Conservation (phyloP, 768 basidiomycete species). For the Leucosporidium scottii region DNA sequence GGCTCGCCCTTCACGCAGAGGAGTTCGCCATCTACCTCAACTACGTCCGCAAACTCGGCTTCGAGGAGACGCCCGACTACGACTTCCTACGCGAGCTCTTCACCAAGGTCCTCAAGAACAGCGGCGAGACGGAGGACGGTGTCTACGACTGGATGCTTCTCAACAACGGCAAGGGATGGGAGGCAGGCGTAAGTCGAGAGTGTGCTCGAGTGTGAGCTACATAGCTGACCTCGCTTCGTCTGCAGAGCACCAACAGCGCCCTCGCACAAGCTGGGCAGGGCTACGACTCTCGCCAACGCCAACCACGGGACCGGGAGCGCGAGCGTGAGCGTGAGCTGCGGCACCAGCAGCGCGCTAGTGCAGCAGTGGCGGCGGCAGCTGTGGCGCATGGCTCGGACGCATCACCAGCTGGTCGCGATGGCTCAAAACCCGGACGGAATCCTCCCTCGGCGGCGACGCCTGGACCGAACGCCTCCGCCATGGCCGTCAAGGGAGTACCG, state of each 20-base stretch:
- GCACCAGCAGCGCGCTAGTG: conserved; percentile 34
- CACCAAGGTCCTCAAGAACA: conserved; percentile 84
- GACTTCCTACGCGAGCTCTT: conserved; percentile 95
- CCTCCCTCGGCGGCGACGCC: conserved; percentile 20
- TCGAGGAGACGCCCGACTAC: conserved; percentile 98
- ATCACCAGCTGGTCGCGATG: conserved; percentile 69
- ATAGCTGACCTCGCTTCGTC: background rate
- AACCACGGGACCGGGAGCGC: conserved; percentile 37
- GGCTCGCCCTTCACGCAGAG: conserved; percentile 50
- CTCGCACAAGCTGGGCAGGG: conserved; percentile 20
- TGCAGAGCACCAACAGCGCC: background rate
- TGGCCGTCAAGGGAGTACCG: conserved; percentile 29
- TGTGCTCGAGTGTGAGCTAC: conserved; percentile 38
- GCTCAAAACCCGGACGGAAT: conserved; percentile 57
- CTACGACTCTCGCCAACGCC: conserved; percentile 33
- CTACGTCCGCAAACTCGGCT: conserved; percentile 97
- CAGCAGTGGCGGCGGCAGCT: conserved; percentile 32
- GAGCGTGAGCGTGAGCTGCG: conserved; percentile 39
- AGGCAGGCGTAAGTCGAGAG: conserved; percentile 57
- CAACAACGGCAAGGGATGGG: conserved; percentile 93
- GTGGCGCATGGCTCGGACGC: conserved; percentile 10
- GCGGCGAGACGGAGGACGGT: conserved; percentile 82
- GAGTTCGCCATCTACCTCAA: conserved; percentile 98
- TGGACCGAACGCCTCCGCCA: conserved; percentile 20
- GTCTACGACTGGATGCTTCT: conserved; percentile 94